A percentile compares a stretch with the other conserved stretches of the same genome.
These are phyloP conservation scores for Eimeria falciformis DNA, from an alignment of 169 alveolate genomes.

Conservation along the genomic window DNA sequence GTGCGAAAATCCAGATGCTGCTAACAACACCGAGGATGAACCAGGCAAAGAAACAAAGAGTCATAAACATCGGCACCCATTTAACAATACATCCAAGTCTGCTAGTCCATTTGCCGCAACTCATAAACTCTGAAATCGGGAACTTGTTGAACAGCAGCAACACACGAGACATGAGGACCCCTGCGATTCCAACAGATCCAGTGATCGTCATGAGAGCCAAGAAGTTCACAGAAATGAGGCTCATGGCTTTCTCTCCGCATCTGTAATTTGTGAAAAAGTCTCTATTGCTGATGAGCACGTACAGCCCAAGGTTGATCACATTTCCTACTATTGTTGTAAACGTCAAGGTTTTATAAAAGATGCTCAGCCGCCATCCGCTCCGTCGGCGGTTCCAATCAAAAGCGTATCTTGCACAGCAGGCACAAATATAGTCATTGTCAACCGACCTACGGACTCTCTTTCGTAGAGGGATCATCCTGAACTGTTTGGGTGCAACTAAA, in stretches of 20 bases:
- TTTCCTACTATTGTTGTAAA: conserved; percentile 55
- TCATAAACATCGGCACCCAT: conserved; percentile 89
- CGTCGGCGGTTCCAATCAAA: conserved; percentile 88
- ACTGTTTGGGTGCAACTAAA: no score
- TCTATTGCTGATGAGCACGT: neutral
- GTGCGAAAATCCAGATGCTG: conserved; percentile 76
- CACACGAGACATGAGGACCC: conserved; percentile 62
- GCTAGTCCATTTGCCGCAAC: conserved; percentile 85
- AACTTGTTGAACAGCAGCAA: conserved; percentile 85
- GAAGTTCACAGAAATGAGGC: conserved; percentile 40
- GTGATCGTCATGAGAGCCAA: conserved; percentile 59
- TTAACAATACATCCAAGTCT: conserved; percentile 88
- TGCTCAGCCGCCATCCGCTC: conserved; percentile 87
- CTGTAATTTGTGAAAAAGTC: conserved; percentile 69
- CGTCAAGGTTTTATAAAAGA: conserved; percentile 82
- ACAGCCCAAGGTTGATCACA: neutral
- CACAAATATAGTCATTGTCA: no score
- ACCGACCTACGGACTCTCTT: no score
- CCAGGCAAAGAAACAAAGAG: conserved; percentile 80
- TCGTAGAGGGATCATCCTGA: no score
- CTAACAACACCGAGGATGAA: conserved; percentile 76
- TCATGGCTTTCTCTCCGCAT: conserved; percentile 39
- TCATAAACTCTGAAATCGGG: conserved; percentile 88
- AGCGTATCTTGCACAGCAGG: conserved; percentile 1
- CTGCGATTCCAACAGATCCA: conserved; percentile 39